Percentiles rank a stretch among this genome's conserved stretches.
These are phyloP conservation scores for Umbilicaria muhlenbergii DNA, from an alignment of 495 filamentous ascomycete species.

Conservation along the genomic window DNA sequence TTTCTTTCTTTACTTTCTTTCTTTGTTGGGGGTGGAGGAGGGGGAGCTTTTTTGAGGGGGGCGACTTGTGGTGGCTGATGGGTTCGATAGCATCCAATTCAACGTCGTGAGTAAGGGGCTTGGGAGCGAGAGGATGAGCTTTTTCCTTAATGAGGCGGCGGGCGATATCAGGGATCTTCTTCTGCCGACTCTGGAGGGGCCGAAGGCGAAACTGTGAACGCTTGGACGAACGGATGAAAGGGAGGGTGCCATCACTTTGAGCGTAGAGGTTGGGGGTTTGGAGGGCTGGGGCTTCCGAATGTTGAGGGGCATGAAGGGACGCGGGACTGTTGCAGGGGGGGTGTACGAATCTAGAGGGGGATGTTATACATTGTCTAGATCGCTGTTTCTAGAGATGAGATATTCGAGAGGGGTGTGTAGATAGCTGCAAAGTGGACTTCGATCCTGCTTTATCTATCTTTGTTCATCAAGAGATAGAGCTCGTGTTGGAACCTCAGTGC, in stretches of 20 bases:
- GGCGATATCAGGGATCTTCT: slow-evolving; percentile 80
- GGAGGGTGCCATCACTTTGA: background rate
- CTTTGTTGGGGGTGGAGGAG: background rate
- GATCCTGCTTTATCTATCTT: no score
- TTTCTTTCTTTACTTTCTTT: background rate
- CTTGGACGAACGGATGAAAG: background rate
- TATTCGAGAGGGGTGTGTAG: no score
- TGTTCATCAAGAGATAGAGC: no score
- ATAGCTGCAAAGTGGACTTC: no score
- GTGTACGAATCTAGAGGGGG: no score
- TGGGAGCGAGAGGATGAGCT: slow-evolving; percentile 83
- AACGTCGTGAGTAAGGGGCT: slow-evolving; percentile 93
- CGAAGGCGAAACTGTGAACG: slow-evolving; percentile 77
- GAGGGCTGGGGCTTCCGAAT: no score
- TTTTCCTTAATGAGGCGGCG: slow-evolving; percentile 87
- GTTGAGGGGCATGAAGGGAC: no score
- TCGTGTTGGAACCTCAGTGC: no score
- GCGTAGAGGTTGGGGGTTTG: no score
- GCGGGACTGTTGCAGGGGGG: no score
- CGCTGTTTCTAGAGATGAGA: no score
- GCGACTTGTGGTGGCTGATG: background rate
- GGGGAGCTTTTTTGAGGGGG: background rate
- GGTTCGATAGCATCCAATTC: slow-evolving; percentile 63
- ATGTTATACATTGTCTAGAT: background rate
- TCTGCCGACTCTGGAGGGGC: slow-evolving; percentile 61